A percentile compares a stretch with the other conserved stretches of the same genome.
These are phyloP conservation scores for Chernovozyma aurita DNA, from an alignment of 1,139 yeast species.

Conservation along the genomic window DNA sequence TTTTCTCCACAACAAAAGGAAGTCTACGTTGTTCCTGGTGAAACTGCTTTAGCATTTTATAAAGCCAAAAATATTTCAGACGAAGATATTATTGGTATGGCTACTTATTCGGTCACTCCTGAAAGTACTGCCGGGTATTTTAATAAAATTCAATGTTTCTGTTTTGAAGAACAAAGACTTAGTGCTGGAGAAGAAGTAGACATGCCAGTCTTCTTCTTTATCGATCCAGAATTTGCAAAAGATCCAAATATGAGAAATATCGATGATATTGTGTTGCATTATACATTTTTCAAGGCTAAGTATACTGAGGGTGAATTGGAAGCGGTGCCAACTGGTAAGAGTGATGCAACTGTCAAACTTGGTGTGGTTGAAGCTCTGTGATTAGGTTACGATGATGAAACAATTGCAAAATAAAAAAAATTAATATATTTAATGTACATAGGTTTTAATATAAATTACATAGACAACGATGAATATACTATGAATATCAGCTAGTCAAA, in stretches of 20 bases:
- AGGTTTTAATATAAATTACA: no score
- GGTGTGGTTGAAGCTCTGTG: not conserved
- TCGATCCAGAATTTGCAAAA: conserved; percentile 94
- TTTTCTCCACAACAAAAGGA: conserved; percentile 93
- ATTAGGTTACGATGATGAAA: no score
- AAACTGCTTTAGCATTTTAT: conserved; percentile 94
- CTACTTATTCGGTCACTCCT: conserved; percentile 94
- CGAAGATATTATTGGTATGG: conserved; percentile 96
- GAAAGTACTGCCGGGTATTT: conserved; percentile 95
- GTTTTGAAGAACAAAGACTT: conserved; percentile 93
- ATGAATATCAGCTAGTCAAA: no score
- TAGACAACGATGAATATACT: no score
- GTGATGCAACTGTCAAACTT: conserved; percentile 2
- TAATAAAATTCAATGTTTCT: conserved; percentile 95
- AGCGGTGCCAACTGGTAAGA: conserved; percentile 33
- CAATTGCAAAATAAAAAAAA: no score
- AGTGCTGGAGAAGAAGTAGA: conserved; percentile 97
- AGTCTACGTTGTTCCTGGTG: conserved; percentile 93
- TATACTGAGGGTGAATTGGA: conserved; percentile 43
- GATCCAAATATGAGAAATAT: conserved; percentile 92
- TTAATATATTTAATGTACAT: not conserved
- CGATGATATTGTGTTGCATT: conserved; percentile 86
- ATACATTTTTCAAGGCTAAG: conserved; percentile 82
- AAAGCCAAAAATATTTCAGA: conserved; percentile 83
- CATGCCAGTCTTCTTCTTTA: conserved; percentile 97